These are phyloP conservation scores for Lolium rigidum DNA, from an alignment of 176 grass and related monocot species.

Conservation along the genomic window DNA sequence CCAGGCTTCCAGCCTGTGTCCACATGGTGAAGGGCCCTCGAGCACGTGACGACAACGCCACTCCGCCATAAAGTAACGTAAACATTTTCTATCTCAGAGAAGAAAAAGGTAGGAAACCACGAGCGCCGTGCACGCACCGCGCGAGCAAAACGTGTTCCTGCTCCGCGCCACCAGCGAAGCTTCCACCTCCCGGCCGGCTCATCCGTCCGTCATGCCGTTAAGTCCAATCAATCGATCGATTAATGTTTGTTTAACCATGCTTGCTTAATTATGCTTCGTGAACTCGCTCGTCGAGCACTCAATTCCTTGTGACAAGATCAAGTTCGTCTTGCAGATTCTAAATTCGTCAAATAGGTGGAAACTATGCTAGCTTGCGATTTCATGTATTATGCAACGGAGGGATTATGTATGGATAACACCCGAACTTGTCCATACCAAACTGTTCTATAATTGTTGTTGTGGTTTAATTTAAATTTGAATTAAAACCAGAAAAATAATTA, in stretches of 20 bases:
- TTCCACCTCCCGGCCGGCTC: background rate
- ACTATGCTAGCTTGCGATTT: too few relatives aligned
- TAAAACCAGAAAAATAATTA: too few relatives aligned
- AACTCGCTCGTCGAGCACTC: background rate
- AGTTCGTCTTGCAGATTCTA: too few relatives aligned
- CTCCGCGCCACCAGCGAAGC: constrained; percentile 29
- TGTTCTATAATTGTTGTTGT: too few relatives aligned
- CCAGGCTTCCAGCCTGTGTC: constrained; percentile 16
- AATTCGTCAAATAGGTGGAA: too few relatives aligned
- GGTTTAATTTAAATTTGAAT: too few relatives aligned
- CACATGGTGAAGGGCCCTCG: constrained; percentile 29
- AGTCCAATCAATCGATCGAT: background rate
- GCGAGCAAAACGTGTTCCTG: constrained; percentile 37
- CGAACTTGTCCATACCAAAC: too few relatives aligned
- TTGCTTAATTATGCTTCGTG: background rate
- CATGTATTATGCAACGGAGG: too few relatives aligned
- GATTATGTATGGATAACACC: too few relatives aligned
- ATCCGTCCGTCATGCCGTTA: background rate
- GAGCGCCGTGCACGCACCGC: background rate
- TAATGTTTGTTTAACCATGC: background rate
- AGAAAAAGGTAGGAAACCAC: background rate
- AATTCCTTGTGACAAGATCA: background rate
- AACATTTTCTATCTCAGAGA: background rate
- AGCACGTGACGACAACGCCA: constrained; percentile 34
- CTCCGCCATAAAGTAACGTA: background rate